A percentile compares a stretch with the other conserved stretches of the same genome.
Conservation (phyloP, 2,329 filamentous ascomycete genomes). For the Onygenales sp. region DNA sequence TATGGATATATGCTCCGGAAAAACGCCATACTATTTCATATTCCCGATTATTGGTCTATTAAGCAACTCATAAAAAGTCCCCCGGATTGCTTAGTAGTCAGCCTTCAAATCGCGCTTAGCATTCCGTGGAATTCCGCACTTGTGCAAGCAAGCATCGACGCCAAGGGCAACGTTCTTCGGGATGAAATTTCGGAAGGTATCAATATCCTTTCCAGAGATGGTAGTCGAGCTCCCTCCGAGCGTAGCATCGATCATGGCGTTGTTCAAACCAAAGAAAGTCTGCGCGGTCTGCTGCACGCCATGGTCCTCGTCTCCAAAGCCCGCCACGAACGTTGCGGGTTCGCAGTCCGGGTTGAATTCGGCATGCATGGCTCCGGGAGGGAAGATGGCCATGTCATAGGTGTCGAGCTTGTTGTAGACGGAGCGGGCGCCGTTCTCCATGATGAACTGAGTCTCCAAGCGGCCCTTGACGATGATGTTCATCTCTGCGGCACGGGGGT, state of each 20-base stretch:
- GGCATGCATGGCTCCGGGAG: constrained; percentile 45
- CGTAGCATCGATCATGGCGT: constrained; percentile 36
- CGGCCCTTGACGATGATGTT: constrained; percentile 42
- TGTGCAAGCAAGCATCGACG: constrained; percentile 44
- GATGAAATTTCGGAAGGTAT: constrained; percentile 34
- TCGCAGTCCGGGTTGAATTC: constrained; percentile 49
- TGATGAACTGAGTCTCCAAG: constrained; percentile 43
- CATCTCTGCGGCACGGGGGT: constrained; percentile 46
- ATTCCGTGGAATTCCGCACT: constrained; percentile 27
- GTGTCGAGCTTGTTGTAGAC: constrained; percentile 28
- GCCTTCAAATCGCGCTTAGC: background rate
- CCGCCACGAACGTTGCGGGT: constrained; percentile 41
- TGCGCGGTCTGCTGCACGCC: constrained; percentile 44
- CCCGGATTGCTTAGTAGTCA: background rate
- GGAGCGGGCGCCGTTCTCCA: constrained; percentile 40
- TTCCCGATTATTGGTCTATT: too few relatives aligned
- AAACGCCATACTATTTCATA: too few relatives aligned
- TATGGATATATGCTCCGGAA: too few relatives aligned
- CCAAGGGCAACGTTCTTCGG: constrained; percentile 44
- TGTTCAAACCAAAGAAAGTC: constrained; percentile 40
- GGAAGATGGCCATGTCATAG: constrained; percentile 46
- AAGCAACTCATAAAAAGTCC: too few relatives aligned
- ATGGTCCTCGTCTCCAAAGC: constrained; percentile 43
- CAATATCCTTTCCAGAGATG: constrained; percentile 39
- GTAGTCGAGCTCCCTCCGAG: constrained; percentile 28